A percentile compares a stretch with the other conserved stretches of the same genome.
Conservation (phyloP, 805 yeast species). For the Yarrowia bubula region DNA sequence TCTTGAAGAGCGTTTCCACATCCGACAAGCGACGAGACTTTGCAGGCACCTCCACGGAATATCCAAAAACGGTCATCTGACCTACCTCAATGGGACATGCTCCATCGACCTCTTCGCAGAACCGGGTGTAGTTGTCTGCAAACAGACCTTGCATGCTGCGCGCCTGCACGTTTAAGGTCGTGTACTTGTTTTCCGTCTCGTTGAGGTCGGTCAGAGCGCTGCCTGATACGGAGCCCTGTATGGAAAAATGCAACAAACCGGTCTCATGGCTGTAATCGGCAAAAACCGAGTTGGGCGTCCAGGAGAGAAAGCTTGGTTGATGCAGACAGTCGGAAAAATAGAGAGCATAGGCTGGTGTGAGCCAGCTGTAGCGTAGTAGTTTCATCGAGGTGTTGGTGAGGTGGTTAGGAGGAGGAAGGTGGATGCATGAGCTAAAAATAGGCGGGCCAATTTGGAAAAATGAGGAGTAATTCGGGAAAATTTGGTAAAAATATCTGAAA, state of each 20-base stretch:
- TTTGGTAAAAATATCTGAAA: no score
- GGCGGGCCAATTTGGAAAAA: neutral
- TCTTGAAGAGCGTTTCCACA: neutral
- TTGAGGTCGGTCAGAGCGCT: conserved; percentile 30
- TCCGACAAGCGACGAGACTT: conserved; percentile 31
- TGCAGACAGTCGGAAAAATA: neutral
- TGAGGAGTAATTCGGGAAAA: neutral
- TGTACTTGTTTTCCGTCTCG: conserved; percentile 32
- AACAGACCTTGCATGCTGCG: conserved; percentile 1
- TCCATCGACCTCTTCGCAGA: conserved; percentile 32
- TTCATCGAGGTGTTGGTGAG: neutral
- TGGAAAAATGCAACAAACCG: conserved; percentile 17
- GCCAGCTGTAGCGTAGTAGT: neutral
- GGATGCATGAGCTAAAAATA: neutral
- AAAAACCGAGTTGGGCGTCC: conserved; percentile 6
- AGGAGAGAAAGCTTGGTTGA: neutral
- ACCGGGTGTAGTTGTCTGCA: conserved; percentile 32
- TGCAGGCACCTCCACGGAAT: conserved; percentile 29
- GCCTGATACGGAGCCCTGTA: conserved; percentile 29
- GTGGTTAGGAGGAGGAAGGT: neutral
- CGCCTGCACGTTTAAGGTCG: conserved; percentile 33
- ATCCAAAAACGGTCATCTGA: conserved; percentile 29
- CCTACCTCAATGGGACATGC: conserved; percentile 36
- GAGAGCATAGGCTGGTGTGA: neutral
- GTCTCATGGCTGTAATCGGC: neutral